phyloP scores from a whole-genome alignment of 331 rosid species.

The Stylosanthes scabra region DNA sequence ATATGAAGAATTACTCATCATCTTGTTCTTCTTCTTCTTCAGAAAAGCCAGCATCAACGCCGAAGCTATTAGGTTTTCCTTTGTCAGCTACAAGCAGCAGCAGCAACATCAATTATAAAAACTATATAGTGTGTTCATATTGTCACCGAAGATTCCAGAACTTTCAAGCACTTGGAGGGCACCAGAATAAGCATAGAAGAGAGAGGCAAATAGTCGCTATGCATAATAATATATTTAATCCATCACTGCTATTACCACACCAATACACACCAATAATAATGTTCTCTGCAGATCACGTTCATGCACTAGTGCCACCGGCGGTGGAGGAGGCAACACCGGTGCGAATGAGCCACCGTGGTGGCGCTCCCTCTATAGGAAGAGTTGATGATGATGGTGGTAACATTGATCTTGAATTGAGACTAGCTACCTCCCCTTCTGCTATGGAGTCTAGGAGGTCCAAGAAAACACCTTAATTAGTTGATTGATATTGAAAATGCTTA shows the following conservation, averaged over 20 bases:
- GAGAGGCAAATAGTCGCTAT: constrained; percentile 31
- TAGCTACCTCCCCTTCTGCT: background rate
- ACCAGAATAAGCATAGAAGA: constrained; percentile 35
- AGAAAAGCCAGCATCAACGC: background rate
- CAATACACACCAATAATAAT: background rate
- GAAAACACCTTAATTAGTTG: background rate
- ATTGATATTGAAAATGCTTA: background rate
- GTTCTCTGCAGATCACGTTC: too few species aligned
- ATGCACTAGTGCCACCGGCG: background rate
- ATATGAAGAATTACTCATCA: background rate
- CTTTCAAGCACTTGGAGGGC: constrained; percentile 29
- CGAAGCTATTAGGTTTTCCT: constrained; percentile 18
- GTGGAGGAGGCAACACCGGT: constrained; percentile 1
- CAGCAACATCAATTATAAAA: background rate
- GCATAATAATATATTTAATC: background rate
- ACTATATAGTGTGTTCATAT: background rate
- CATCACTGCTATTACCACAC: background rate
- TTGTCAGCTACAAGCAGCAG: background rate
- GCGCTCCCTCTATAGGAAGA: background rate
- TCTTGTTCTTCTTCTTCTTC: background rate
- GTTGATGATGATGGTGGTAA: background rate
- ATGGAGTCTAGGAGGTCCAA: background rate
- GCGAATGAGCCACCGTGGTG: background rate
- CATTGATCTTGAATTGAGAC: constrained; percentile 25
- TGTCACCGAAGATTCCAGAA: constrained; percentile 8